Evolutionary conservation across 2,329 filamentous ascomycete genomes (phyloP), one percentile per base, ranked within the genome.

Genomic region (Blastomyces gilchristii): DNA sequence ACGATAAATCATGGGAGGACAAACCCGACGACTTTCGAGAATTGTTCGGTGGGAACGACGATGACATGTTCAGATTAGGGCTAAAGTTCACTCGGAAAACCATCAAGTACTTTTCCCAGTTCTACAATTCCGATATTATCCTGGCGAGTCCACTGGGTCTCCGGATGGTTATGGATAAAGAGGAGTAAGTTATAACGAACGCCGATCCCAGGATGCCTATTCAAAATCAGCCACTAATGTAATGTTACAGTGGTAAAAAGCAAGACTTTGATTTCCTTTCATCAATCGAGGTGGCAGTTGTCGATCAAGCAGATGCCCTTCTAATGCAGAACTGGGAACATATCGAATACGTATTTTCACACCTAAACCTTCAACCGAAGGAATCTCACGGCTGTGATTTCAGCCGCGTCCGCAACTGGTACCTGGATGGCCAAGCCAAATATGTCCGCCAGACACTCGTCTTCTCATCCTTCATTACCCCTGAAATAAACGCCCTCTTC

Each of bases 271-370:
- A 99, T 75, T 99, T 96, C 73, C 81, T 99, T 16, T 93, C 89
- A 63, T 97, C 93, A 0, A 90, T 99, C 69, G 94, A 99, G 76
- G 77, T 99, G 60, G 86, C 94, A 41, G 82, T 97, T 57, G 82
- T 96, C 65, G 94, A 99, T 74, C 92, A 97, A 76, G 88, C 91
- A 14, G 92, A 97, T 75, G 91, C 91, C 0, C 83, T 97, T 52
- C 84, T 96, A 9, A 97, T 97, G 91, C 94, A 99, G 75, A 97
- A 96, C 74, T 97, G 93, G 92, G 91, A 97, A 71, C 93, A 99
- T 72, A 85, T 97, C 65, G 90, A 95, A 74, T 90, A 89, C 73
- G 89, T 97, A 69, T 92, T 97, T 71, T 86, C 90, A 66, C 90
- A 96, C 73, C 83, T 99, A 66, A 99, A 99, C 74, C 81, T 89